Conservation (phyloP, 1,284 basidiomycete species). For the Ceratobasidium papillatum region DNA sequence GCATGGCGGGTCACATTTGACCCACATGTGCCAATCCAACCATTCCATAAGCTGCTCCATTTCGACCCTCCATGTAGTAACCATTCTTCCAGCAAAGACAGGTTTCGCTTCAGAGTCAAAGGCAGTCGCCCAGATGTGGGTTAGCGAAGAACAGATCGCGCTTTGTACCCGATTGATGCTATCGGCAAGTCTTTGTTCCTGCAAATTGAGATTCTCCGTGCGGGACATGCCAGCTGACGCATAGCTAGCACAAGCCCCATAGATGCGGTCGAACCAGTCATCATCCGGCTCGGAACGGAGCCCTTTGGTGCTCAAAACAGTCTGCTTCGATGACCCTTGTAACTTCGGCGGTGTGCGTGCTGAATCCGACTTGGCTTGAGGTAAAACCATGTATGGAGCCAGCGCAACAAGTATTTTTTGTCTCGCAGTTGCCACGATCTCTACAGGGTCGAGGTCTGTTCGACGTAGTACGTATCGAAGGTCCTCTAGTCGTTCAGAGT, state of each 20-base stretch:
- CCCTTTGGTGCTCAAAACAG: not conserved
- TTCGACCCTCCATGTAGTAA: slow-evolving; percentile 50
- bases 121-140: slow-evolving; percentile 57
- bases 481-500: slow-evolving; percentile 57
- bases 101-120: slow-evolving; percentile 48
- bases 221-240: slow-evolving; percentile 5
- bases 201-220: not conserved
- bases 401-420: slow-evolving; percentile 53
- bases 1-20: slow-evolving; percentile 57
- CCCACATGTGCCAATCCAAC: slow-evolving; percentile 61
- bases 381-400: slow-evolving; percentile 52
- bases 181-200: not conserved
- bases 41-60: slow-evolving; percentile 54
- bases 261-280: slow-evolving; percentile 9
- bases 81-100: slow-evolving; percentile 36
- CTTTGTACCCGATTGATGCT: slow-evolving; percentile 17
- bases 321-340: not conserved
- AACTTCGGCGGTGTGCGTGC: not conserved
- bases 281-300: not conserved
- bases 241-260: slow-evolving; percentile 4
- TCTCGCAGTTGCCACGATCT: slow-evolving; percentile 44
- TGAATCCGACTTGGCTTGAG: slow-evolving; percentile 20
- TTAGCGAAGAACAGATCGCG: slow-evolving; percentile 55
- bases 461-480: slow-evolving; percentile 53
- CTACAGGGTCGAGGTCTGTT: slow-evolving; percentile 26